Evolutionary conservation across 2,329 filamentous ascomycete genomes (phyloP).

Genomic region (Aspergillus sp.): DNA sequence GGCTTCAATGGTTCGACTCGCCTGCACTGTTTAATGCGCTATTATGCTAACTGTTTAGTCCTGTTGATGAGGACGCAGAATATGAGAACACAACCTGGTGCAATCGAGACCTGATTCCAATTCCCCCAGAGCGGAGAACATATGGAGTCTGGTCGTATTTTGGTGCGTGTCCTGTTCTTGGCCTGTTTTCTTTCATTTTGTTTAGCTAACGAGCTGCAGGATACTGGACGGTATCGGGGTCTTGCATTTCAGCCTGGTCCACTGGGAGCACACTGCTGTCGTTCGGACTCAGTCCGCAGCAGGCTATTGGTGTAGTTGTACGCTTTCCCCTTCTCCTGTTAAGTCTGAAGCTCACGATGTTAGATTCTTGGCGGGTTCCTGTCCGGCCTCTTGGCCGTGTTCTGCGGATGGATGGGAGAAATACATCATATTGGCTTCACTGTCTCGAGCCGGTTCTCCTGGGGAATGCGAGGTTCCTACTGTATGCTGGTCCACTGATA

Average conservation of each 20-base stretch:
- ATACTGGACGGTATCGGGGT: constrained; percentile 5
- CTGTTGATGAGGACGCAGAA: constrained; percentile 5
- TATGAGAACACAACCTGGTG: constrained; percentile 11
- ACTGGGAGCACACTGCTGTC: constrained; percentile 7
- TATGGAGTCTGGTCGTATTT: constrained; percentile 5
- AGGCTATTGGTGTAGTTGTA: constrained; percentile 6
- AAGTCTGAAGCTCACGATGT: background rate
- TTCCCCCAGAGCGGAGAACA: constrained; percentile 1
- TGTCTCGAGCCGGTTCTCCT: constrained; percentile 1
- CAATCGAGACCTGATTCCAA: constrained; percentile 8
- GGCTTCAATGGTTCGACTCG: constrained; percentile 1
- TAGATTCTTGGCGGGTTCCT: constrained; percentile 7
- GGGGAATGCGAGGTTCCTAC: constrained; percentile 13
- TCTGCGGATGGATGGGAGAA: constrained; percentile 9
- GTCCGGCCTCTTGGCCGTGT: background rate
- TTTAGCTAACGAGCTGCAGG: background rate
- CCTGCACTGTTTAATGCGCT: background rate
- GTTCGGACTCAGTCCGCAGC: constrained; percentile 9
- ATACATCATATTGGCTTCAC: constrained; percentile 14
- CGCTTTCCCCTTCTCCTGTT: background rate
- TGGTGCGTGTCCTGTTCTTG: background rate
- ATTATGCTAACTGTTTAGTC: background rate
- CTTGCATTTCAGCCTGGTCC: constrained; percentile 7
- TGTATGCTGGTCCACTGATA: background rate
- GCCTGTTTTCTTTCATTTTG: background rate